These are phyloP conservation scores for Lenwebbia sp. DNA, from an alignment of 345 rosid genomes.

Conservation along the genomic window DNA sequence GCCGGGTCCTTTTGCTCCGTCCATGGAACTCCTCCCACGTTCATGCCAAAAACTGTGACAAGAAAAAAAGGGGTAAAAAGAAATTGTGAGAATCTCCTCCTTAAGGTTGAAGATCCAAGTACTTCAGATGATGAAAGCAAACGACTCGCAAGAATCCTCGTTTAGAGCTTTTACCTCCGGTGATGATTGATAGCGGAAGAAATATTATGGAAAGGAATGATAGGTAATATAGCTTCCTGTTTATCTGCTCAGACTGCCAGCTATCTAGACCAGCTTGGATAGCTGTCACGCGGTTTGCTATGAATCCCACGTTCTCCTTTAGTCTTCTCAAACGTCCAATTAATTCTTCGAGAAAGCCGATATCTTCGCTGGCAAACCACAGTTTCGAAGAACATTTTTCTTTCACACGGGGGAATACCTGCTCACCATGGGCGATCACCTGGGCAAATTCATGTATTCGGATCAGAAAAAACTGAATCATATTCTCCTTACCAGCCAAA, in stretches of 20 bases:
- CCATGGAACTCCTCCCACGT: conserved; percentile 99
- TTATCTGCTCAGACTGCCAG: conserved; percentile 97
- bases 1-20: conserved; percentile 59
- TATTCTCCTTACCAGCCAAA: neutral
- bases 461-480: neutral
- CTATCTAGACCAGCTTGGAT: conserved; percentile 90
- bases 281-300: conserved; percentile 86
- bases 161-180: conserved; percentile 59
- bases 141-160: neutral
- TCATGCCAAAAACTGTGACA: conserved; percentile 86
- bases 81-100: neutral
- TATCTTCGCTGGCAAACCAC: conserved; percentile 71
- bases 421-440: conserved; percentile 95
- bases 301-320: conserved; percentile 85
- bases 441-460: conserved; percentile 8
- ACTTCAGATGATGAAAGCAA: neutral
- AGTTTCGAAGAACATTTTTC: conserved; percentile 63
- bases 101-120: neutral
- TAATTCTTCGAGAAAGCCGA: conserved; percentile 61
- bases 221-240: conserved; percentile 83
- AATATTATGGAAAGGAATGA: conserved; percentile 90
- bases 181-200: conserved; percentile 85
- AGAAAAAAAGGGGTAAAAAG: neutral
- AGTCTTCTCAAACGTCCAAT: conserved; percentile 74
- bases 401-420: conserved; percentile 87